Conservation (phyloP, 225 moss, liverwort and hornwort genomes). For the Bryum argenteum region DNA sequence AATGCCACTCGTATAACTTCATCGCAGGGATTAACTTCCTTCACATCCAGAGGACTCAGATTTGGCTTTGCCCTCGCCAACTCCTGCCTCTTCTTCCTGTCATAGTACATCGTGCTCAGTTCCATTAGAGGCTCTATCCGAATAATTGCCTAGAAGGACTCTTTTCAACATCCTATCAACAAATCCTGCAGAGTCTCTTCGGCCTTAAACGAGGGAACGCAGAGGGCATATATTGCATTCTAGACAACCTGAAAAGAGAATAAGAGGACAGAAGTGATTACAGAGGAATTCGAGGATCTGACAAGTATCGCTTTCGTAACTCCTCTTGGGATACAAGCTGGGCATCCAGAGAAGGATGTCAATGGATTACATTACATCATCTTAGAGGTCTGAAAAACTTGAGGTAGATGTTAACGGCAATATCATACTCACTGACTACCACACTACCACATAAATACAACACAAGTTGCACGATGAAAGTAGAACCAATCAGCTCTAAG, state of each 20-base stretch:
- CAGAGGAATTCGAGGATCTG: slow-evolving; percentile 65
- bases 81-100: slow-evolving; percentile 50
- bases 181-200: background rate
- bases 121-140: background rate
- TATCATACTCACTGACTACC: background rate
- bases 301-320: slow-evolving; percentile 53
- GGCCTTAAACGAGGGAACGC: background rate
- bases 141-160: background rate
- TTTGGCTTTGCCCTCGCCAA: slow-evolving; percentile 30
- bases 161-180: background rate
- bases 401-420: no score
- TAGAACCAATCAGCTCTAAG: background rate
- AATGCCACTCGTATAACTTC: slow-evolving; percentile 46
- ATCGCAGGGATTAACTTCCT: slow-evolving; percentile 54
- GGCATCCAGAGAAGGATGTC: slow-evolving; percentile 27
- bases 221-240: slow-evolving; percentile 4
- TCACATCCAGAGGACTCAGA: slow-evolving; percentile 43
- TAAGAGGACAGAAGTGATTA: slow-evolving; percentile 31
- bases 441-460: background rate
- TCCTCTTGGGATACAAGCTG: slow-evolving; percentile 52
- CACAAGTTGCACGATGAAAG: slow-evolving; percentile 3
- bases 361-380: background rate
- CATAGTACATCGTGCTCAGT: slow-evolving; percentile 8
- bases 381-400: no score
- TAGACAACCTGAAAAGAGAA: slow-evolving; percentile 6